Percentiles rank a stretch among this genome's conserved stretches.
phyloP scores from a whole-genome alignment of 2,329 filamentous ascomycete species.

The Pestalotiopsis sp. region DNA sequence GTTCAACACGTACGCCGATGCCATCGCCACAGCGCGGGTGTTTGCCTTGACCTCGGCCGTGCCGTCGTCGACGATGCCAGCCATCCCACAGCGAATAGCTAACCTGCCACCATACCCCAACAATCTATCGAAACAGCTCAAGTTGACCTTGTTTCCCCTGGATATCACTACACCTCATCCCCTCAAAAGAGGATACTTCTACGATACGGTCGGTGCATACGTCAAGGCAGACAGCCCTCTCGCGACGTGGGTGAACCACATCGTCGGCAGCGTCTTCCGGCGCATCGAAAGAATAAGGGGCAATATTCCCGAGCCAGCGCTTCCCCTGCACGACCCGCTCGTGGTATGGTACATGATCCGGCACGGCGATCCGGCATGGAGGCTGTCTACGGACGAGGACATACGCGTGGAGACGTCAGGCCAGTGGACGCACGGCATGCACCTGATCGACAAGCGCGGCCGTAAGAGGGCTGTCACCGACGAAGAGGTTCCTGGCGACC shows the following conservation, averaged over 20 bases:
- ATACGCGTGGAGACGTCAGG: not conserved
- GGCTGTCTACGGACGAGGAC: not conserved
- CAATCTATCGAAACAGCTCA: not conserved
- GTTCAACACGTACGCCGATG: slow-evolving; percentile 94
- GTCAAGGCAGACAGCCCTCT: not conserved
- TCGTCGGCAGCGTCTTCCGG: not conserved
- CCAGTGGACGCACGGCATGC: not conserved
- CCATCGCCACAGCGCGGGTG: slow-evolving; percentile 74
- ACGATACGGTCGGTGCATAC: not conserved
- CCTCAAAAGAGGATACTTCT: not conserved
- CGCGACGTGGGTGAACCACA: not conserved
- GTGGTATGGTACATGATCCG: not conserved
- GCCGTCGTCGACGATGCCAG: not conserved
- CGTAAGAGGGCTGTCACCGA: not conserved
- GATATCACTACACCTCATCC: not conserved
- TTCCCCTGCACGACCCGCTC: not conserved
- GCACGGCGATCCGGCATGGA: not conserved
- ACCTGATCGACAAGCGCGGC: not conserved
- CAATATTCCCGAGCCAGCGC: no score
- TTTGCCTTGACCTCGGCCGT: slow-evolving; percentile 73
- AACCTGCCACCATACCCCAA: not conserved
- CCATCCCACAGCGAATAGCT: not conserved
- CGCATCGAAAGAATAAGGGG: not conserved
- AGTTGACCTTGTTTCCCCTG: not conserved
- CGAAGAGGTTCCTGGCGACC: not conserved